phyloP scores from a whole-genome alignment of 2,329 filamentous ascomycete genomes.

The Fusarium musae region DNA sequence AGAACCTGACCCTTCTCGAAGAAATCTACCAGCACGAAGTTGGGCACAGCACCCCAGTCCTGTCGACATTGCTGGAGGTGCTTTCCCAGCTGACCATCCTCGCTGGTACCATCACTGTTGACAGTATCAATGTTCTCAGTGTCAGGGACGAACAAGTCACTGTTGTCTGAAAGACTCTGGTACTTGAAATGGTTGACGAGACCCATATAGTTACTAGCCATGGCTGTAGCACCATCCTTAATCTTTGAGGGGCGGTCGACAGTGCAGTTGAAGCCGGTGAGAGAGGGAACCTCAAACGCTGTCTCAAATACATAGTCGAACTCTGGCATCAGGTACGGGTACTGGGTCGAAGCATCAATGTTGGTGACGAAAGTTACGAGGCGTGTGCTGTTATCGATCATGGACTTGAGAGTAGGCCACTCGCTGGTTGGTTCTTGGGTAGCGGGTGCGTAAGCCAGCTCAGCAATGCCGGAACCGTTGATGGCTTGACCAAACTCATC shows the following conservation, averaged over 20 bases:
- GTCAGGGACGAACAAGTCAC: slow-evolving; percentile 66
- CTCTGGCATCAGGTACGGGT: slow-evolving; percentile 71
- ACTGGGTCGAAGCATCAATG: slow-evolving; percentile 52
- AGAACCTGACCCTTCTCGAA: slow-evolving; percentile 79
- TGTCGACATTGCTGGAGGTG: slow-evolving; percentile 64
- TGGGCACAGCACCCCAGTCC: slow-evolving; percentile 73
- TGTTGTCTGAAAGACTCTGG: slow-evolving; percentile 61
- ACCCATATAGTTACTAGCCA: slow-evolving; percentile 70
- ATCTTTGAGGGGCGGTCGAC: slow-evolving; percentile 71
- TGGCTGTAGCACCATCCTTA: slow-evolving; percentile 60
- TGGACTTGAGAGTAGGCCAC: slow-evolving; percentile 78
- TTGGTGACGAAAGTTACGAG: slow-evolving; percentile 76
- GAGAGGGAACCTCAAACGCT: slow-evolving; percentile 69
- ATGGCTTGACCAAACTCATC: slow-evolving; percentile 66
- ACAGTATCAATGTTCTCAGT: slow-evolving; percentile 69
- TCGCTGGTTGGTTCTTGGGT: slow-evolving; percentile 52
- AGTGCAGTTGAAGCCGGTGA: slow-evolving; percentile 76
- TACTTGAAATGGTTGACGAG: slow-evolving; percentile 87
- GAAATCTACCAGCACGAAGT: slow-evolving; percentile 83
- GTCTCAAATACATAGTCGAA: slow-evolving; percentile 80
- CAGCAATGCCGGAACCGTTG: slow-evolving; percentile 67
- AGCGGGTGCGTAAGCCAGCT: slow-evolving; percentile 69
- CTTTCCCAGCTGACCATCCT: slow-evolving; percentile 63
- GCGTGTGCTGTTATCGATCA: slow-evolving; percentile 73
- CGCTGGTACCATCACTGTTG: slow-evolving; percentile 69